These are phyloP conservation scores for Pseudocercospora vitis DNA, from an alignment of 2,329 filamentous ascomycete species.

Conservation along the genomic window DNA sequence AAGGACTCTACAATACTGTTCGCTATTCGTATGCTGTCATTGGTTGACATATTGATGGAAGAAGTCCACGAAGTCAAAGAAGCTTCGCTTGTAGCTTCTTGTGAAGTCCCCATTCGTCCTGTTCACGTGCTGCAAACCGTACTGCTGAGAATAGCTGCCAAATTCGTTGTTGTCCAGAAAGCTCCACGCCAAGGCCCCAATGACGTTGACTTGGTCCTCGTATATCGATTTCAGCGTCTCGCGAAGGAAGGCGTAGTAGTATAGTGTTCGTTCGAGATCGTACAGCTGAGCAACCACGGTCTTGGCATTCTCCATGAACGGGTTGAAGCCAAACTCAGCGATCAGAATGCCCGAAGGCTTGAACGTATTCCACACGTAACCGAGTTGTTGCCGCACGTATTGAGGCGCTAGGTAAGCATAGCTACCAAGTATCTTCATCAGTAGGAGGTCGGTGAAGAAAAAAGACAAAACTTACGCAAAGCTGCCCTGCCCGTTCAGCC, in stretches of 20 bases:
- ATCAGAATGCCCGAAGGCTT: slow-evolving; percentile 44
- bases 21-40: neutral
- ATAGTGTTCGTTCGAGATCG: slow-evolving; percentile 35
- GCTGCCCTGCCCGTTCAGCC: slow-evolving; percentile 28
- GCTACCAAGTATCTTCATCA: neutral
- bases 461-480: slow-evolving; percentile 10
- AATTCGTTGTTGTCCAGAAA: slow-evolving; percentile 42
- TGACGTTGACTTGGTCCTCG: slow-evolving; percentile 40
- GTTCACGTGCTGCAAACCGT: slow-evolving; percentile 44
- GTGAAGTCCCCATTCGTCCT: slow-evolving; percentile 39
- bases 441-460: neutral
- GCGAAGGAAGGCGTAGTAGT: slow-evolving; percentile 39
- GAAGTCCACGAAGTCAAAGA: slow-evolving; percentile 41
- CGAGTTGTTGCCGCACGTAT: slow-evolving; percentile 58
- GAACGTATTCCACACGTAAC: slow-evolving; percentile 62
- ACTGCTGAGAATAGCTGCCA: slow-evolving; percentile 36
- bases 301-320: slow-evolving; percentile 49
- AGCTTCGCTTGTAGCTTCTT: slow-evolving; percentile 41
- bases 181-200: slow-evolving; percentile 40
- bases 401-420: slow-evolving; percentile 55
- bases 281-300: slow-evolving; percentile 49
- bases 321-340: slow-evolving; percentile 41
- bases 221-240: slow-evolving; percentile 37
- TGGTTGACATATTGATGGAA: slow-evolving; percentile 34
- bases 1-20: too few species aligned